phyloP scores from a whole-genome alignment of 257 asterid species.

The Lycium barbarum region DNA sequence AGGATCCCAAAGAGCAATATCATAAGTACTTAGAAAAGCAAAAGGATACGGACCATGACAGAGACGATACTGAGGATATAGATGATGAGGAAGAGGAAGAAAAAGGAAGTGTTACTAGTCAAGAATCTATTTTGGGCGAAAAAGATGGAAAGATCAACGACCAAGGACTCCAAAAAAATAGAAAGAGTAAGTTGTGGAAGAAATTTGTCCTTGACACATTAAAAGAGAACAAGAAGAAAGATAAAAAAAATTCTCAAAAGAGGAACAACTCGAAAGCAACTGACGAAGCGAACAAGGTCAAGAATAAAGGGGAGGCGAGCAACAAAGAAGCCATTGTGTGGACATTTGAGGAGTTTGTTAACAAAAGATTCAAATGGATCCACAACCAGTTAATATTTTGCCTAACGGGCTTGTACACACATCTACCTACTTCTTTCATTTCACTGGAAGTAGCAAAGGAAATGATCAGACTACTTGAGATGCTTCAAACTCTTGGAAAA shows the following conservation, averaged over 20 bases:
- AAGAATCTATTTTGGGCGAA: not conserved
- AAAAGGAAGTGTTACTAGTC: not conserved
- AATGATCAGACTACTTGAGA: no score
- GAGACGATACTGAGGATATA: slow-evolving; percentile 24
- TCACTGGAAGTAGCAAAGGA: no score
- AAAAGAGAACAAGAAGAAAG: slow-evolving; percentile 38
- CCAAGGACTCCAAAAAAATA: not conserved
- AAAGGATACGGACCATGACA: not conserved
- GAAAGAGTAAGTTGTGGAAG: slow-evolving; percentile 31
- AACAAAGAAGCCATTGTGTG: slow-evolving; percentile 7
- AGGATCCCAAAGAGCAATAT: slow-evolving; percentile 46
- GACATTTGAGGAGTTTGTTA: slow-evolving; percentile 59
- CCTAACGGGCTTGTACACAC: no score
- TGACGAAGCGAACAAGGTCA: not conserved
- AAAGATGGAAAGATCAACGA: not conserved
- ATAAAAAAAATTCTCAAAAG: slow-evolving; percentile 16
- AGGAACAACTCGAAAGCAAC: not conserved
- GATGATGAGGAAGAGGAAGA: slow-evolving; percentile 12
- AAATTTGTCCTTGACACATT: slow-evolving; percentile 36
- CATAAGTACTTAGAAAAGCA: slow-evolving; percentile 25
- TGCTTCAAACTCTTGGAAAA: no score
- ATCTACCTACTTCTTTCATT: no score
- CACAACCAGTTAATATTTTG: no score
- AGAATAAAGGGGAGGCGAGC: not conserved
- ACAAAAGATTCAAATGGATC: no score